These are phyloP conservation scores for Scedosporium minutisporum DNA, from an alignment of 2,329 filamentous ascomycete species.

Conservation along the genomic window DNA sequence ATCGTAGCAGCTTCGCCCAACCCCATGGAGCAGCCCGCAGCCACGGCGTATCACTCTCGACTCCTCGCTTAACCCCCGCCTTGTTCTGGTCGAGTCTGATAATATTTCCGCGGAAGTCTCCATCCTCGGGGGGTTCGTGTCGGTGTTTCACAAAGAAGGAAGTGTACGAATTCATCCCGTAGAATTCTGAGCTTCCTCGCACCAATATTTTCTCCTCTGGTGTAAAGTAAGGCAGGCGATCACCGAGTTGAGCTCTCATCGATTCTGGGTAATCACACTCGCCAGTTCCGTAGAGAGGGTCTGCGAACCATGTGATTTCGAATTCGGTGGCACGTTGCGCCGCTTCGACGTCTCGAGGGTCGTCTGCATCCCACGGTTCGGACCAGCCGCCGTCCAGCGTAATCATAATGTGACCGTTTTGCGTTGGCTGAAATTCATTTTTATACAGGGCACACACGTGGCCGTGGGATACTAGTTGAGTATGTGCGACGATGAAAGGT, in stretches of 20 bases:
- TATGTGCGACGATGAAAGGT: conserved; percentile 29
- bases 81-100: conserved; percentile 25
- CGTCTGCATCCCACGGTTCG: conserved; percentile 26
- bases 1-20: conserved; percentile 26
- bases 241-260: conserved; percentile 21
- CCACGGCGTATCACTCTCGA: conserved; percentile 28
- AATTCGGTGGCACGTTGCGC: conserved; percentile 30
- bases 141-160: conserved; percentile 27
- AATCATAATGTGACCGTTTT: conserved; percentile 29
- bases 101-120: conserved; percentile 30
- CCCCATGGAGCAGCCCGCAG: conserved; percentile 27
- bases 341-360: conserved; percentile 24
- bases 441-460: conserved; percentile 27
- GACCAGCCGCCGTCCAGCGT: conserved; percentile 32
- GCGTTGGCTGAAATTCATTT: conserved; percentile 25
- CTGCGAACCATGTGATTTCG: conserved; percentile 31
- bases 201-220: conserved; percentile 27
- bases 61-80: conserved; percentile 21
- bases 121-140: conserved; percentile 23
- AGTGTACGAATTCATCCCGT: conserved; percentile 34
- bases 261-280: conserved; percentile 29
- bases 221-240: conserved; percentile 20
- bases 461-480: conserved; percentile 27
- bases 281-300: conserved; percentile 23
- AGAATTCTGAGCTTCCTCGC: conserved; percentile 26